Percentiles rank a stretch among this genome's conserved stretches.
Conservation (phyloP, 768 basidiomycete genomes). For the Cantharellus anzutake region DNA sequence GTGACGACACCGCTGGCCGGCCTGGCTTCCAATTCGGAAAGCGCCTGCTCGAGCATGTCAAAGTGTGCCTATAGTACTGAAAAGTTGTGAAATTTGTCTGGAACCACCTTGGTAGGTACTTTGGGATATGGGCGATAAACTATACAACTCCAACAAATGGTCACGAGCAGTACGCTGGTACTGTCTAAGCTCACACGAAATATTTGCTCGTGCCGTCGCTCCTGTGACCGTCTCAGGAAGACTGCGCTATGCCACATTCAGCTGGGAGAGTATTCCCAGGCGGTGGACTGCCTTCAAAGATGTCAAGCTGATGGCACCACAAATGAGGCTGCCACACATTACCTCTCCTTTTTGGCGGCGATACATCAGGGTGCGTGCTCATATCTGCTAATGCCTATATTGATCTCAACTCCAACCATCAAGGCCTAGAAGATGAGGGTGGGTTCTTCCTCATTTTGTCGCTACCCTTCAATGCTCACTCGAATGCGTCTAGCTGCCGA, state of each 20-base stretch:
- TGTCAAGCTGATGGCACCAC: too few relatives aligned
- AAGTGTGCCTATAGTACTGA: conserved; percentile 30
- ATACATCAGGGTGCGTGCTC: conserved; percentile 60
- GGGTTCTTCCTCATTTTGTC: conserved; percentile 8
- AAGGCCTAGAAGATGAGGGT: conserved; percentile 77
- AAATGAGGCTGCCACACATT: conserved; percentile 62
- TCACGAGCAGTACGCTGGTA: conserved; percentile 69
- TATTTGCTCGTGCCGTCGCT: conserved; percentile 36
- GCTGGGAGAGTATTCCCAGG: conserved; percentile 49
- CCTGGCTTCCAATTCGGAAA: conserved; percentile 43
- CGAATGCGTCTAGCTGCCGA: conserved; percentile 12
- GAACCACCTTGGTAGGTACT: too few relatives aligned
- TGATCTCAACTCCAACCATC: not conserved
- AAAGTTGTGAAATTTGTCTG: conserved; percentile 7
- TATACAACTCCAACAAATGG: conserved; percentile 57
- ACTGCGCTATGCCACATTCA: conserved; percentile 72
- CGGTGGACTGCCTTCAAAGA: conserved; percentile 47
- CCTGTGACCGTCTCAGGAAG: conserved; percentile 52
- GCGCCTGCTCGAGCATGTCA: conserved; percentile 50
- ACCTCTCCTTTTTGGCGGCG: conserved; percentile 56
- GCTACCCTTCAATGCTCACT: conserved; percentile 28
- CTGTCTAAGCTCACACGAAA: conserved; percentile 43
- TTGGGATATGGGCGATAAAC: conserved; percentile 74
- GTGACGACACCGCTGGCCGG: conserved; percentile 14
- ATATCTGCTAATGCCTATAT: conserved; percentile 1